Evolutionary conservation across 805 yeast genomes (phyloP), one percentile per base, ranked within the genome.

Genomic region (Cyberlindnera amylophila): DNA sequence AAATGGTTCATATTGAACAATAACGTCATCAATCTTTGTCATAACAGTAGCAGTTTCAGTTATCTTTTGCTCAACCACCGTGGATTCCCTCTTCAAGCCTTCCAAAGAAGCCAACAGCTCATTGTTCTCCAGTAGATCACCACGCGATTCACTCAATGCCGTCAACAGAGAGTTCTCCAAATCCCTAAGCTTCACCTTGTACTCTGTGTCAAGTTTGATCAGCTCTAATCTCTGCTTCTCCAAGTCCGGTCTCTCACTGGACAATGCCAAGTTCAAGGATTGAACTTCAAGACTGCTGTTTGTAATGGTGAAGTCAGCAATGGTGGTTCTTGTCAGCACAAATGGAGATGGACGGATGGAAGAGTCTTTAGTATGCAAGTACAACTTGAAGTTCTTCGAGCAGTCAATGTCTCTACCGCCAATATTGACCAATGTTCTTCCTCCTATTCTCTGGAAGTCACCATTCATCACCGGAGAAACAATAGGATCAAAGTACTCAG

Each of bases 401-500:
- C 77, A 72, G 48, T 87, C 96, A 38, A 90, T 67, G 5, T 77
- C 78, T 30, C 73, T 75, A 1, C 71, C 71, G 0, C 88, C 91
- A 7, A 90, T 52, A 16, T 65, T 67, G 1, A 88, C 71, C 38
- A 85, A 59, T 6, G 68, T 60, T 35, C 96, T 69, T 0, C 93
- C 93, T 3, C 96, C 96, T 23, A 80, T 69, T 23, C 70, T 66
- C 23, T 71, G 71, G 30, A 76, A 70, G 45, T 88, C 95, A 26
- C 69, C 67, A 35, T 77, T 70, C 36, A 91, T 60, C 1, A 91
- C 61, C 0, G 83, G 70, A 43, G 75, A 75, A 10, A 91, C 56
- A 7, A 86, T 63, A 0, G 96, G 95, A 57, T 91, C 91, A 55
- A 75, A 81, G 50, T 72, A 65, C 55, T 91, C 97, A 4, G 90